Base-by-base conservation (phyloP, 2,329 filamentous ascomycete genomes). In the Trichoderma cornu-damae region DNA sequence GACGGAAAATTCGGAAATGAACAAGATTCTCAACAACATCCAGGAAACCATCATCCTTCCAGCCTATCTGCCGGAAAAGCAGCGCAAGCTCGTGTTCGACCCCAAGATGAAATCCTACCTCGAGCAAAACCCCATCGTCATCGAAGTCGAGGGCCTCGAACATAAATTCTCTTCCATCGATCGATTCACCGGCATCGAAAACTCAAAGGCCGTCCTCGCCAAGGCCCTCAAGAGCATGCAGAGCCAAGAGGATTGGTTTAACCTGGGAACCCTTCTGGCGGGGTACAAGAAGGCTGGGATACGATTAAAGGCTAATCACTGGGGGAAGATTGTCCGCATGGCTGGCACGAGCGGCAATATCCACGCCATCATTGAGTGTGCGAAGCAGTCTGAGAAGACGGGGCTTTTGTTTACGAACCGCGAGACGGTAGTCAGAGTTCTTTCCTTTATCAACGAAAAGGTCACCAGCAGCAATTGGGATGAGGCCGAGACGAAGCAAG, bases 1-100 rank as follows among this genome's bases (percentile, higher is more conserved):
- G 52, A 78, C 81, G 4, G 80, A 79, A 12, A 79, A 79, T 42
- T 61, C 74, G 20, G 73, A 81, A 56, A 77, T 88, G 59, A 78
- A 86, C 67, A 58, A 68, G 11, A 65, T 78, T 30, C 78, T 88
- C 60, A 67, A 70, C 38, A 69, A 65, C 20, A 77, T 87, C 66
- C 82, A 84, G 61, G 71, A 77, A 44, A 79, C 80, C 63, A 77
- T 85, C 68, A 80, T 88, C 67, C 71, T 88, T 40, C 84, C 84
- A n/a, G 71, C 77, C 30, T 80, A 84, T 66, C 79, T 89, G 26
- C 75, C 78, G 20, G 58, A 67, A 26, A 69, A 72, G 50, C 79
- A 87, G 70, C 79, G 75, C 63, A 74, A 78, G 62, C 75, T 80
- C 59, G 70, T 88, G 63, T 79, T 77, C 71, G 72, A 74, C 59